Evolutionary conservation across 2,329 filamentous ascomycete species (phyloP).

Genomic region (Xylariales sp.): DNA sequence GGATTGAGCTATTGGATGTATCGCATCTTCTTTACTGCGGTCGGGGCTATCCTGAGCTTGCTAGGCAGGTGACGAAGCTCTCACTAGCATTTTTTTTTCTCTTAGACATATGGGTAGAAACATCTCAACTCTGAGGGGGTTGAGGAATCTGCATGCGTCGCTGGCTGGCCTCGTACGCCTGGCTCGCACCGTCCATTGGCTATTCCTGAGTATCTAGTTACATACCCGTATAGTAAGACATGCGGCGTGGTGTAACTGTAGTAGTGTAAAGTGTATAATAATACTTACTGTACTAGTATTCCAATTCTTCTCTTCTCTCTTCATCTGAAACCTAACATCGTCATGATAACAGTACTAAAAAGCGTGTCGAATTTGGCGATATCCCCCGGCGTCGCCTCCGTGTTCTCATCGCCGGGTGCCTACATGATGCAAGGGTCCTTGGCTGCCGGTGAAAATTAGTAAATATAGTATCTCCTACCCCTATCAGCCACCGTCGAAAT

Average conservation of each 20-base stretch:
- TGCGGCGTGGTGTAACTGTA: no score
- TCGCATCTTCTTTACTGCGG: slow-evolving; percentile 29
- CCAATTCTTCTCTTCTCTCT: background rate
- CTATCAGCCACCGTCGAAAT: background rate
- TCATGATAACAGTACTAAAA: background rate
- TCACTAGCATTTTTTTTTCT: background rate
- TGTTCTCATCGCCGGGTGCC: background rate
- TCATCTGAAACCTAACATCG: background rate
- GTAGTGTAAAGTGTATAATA: no score
- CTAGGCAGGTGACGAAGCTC: slow-evolving; percentile 6
- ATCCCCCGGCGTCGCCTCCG: no score
- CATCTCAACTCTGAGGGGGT: background rate
- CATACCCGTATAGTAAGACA: no score
- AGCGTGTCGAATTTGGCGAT: background rate
- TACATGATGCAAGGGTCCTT: slow-evolving; percentile 11
- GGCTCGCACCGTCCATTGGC: background rate
- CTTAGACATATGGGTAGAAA: background rate
- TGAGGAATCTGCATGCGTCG: background rate
- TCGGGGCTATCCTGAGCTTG: slow-evolving; percentile 22
- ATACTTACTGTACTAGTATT: background rate
- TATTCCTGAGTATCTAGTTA: background rate
- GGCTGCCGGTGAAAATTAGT: background rate
- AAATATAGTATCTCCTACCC: background rate
- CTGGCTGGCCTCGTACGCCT: background rate
- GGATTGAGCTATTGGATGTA: slow-evolving; percentile 32